phyloP scores from a whole-genome alignment of 768 basidiomycete species.

The Hypholoma fasciculare region DNA sequence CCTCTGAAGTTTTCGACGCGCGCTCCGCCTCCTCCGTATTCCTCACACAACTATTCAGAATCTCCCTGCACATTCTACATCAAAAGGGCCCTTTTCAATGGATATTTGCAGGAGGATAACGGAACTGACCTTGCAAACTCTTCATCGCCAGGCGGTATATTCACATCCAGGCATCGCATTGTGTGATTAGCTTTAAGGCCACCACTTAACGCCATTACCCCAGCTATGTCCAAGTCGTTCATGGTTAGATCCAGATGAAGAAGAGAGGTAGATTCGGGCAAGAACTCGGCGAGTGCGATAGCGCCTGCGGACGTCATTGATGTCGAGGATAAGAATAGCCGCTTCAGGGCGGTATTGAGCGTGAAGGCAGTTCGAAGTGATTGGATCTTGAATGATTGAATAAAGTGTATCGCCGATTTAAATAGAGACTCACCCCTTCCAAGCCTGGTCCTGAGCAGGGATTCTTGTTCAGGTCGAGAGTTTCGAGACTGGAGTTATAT shows the following conservation, averaged over 20 bases:
- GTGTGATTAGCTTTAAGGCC: slow-evolving; percentile 83
- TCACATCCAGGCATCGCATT: slow-evolving; percentile 91
- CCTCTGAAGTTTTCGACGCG: slow-evolving; percentile 23
- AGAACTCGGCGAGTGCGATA: slow-evolving; percentile 94
- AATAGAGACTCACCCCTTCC: slow-evolving; percentile 72
- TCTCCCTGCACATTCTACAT: slow-evolving; percentile 77
- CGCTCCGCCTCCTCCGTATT: slow-evolving; percentile 90
- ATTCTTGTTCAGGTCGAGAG: slow-evolving; percentile 90
- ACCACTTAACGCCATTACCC: slow-evolving; percentile 88
- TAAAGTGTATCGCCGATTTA: neutral
- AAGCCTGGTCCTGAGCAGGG: slow-evolving; percentile 88
- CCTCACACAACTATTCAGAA: slow-evolving; percentile 85
- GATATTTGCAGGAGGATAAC: slow-evolving; percentile 3
- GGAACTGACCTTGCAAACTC: slow-evolving; percentile 64
- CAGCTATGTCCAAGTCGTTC: slow-evolving; percentile 84
- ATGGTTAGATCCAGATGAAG: slow-evolving; percentile 90
- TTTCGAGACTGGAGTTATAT: slow-evolving; percentile 93
- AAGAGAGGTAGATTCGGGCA: slow-evolving; percentile 85
- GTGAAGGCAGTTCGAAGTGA: slow-evolving; percentile 92
- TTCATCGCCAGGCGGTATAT: slow-evolving; percentile 85
- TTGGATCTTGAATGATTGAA: slow-evolving; percentile 54
- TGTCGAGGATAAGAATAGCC: slow-evolving; percentile 88
- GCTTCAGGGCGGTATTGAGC: slow-evolving; percentile 86
- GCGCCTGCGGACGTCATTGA: slow-evolving; percentile 80
- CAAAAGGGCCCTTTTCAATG: slow-evolving; percentile 9